Evolutionary conservation across 805 yeast genomes (phyloP), one percentile per base, ranked within the genome.

Genomic region (Komagataella ulmi): DNA sequence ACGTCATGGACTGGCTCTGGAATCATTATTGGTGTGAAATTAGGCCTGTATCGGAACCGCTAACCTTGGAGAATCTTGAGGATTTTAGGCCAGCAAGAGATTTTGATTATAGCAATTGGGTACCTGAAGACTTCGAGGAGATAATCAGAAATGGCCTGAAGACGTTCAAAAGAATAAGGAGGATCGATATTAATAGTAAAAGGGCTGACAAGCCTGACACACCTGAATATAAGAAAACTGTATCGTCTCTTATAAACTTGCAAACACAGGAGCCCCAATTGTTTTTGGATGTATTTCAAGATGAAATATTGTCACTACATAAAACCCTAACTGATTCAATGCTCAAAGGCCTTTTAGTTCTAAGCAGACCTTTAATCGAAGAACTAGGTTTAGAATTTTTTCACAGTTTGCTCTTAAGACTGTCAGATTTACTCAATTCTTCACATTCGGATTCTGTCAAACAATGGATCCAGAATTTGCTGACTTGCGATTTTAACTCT

Each of bases 1-100:
- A 76, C 49, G 96, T 96, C 0, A 63, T 91, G 49, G 68, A 66
- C 5, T 93, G 98, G 97, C 67, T 91, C 2, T 74, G 74, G 63
- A 74, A 69, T 2, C 72, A 83, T 58, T 91, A 82, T 66, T 91
- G 99, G 99, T 55, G 63, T 17, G 68, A 64, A 36, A 61, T 65
- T 12, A 61, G 64, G 2, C 55, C 58, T 7, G 50, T 43, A 24
- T 17, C 14, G 21, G 8, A 50, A 55, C 50, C 36, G 54, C n/a
- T 45, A 18, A 18, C 23, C 40, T 1, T 58, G 55, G 4, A 58
- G 17, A 17, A 40, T 48, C 51, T 44, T 59, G 51, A 30, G 49
- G 17, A 45, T 14, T 30, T 30, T 21, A 45, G 24, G 10, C 23
- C 47, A 17, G 47, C 47, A 7, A 18, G 24, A 55, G 17, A 44